Conservation (phyloP, 225 moss, liverwort and hornwort species). For the Pleurozium schreberi region DNA sequence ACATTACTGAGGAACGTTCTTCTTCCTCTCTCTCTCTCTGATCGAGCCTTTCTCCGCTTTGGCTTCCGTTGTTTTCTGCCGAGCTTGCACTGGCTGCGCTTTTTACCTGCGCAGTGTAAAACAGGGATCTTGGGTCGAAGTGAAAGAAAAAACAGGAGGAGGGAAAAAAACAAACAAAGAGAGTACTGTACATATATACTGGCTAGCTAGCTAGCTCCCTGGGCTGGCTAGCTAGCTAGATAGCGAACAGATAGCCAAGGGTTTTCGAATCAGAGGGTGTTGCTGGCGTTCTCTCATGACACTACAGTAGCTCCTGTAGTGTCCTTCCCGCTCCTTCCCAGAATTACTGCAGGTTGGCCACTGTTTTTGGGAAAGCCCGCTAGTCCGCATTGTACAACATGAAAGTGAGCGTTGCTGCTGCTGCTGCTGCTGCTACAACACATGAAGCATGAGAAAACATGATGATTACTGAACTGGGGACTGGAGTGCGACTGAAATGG, state of each 20-base stretch:
- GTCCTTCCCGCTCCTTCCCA: neutral
- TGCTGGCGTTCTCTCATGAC: conserved; percentile 5
- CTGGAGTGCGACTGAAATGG: neutral
- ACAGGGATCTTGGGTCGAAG: neutral
- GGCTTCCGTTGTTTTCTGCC: neutral
- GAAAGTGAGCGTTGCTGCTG: neutral
- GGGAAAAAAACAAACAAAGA: too few relatives aligned
- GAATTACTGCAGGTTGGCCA: conserved; percentile 11
- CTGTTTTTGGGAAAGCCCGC: neutral
- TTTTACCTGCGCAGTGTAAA: conserved; percentile 2
- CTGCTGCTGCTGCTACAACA: neutral
- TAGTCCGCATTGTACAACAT: conserved; percentile 8
- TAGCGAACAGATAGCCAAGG: neutral
- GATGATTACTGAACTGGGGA: neutral
- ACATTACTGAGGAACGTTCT: neutral
- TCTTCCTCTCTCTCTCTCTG: too few relatives aligned
- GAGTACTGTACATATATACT: too few relatives aligned
- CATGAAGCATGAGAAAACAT: conserved; percentile 8
- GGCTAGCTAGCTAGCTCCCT: neutral
- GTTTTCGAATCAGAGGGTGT: neutral
- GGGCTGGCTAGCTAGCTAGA: neutral
- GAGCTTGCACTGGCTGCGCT: neutral
- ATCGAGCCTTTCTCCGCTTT: neutral
- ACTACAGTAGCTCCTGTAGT: neutral
- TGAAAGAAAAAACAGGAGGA: neutral